Evolutionary conservation across 768 basidiomycete genomes (phyloP).

Genomic region (Collybiopsis luxurians): DNA sequence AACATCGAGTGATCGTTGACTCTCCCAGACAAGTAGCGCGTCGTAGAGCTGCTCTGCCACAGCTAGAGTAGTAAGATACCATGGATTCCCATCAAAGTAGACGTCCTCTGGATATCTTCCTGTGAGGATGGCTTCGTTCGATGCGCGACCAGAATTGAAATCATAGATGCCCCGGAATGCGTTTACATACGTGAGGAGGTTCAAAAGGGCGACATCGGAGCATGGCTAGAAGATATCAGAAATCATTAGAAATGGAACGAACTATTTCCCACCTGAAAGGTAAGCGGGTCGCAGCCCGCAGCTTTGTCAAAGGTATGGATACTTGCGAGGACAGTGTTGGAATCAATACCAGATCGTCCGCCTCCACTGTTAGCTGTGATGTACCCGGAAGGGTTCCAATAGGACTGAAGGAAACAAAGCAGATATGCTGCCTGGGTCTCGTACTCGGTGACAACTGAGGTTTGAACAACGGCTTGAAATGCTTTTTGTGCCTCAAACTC

Average conservation of each 20-base stretch:
- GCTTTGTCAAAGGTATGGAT: conserved; percentile 72
- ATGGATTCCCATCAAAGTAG: conserved; percentile 75
- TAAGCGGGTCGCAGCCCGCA: conserved; percentile 69
- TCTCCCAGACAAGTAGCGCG: conserved; percentile 64
- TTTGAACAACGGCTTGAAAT: conserved; percentile 36
- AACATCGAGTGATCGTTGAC: conserved; percentile 46
- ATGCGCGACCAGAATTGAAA: conserved; percentile 58
- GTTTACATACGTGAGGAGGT: conserved; percentile 67
- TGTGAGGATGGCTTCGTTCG: conserved; percentile 59
- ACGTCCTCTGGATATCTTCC: conserved; percentile 79
- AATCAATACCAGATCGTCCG: conserved; percentile 72
- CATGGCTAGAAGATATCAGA: conserved; percentile 57
- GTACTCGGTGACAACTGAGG: conserved; percentile 25
- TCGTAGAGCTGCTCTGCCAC: conserved; percentile 82
- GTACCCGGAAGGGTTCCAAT: conserved; percentile 36
- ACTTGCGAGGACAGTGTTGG: conserved; percentile 70
- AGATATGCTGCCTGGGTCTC: conserved; percentile 41
- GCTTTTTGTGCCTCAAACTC: too few species aligned
- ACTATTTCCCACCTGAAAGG: conserved; percentile 40
- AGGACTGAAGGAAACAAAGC: conserved; percentile 51
- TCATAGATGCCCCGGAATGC: conserved; percentile 67
- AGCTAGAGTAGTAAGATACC: conserved; percentile 72
- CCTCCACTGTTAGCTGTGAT: conserved; percentile 78
- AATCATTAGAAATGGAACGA: too few species aligned
- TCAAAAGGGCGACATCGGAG: conserved; percentile 75